Evolutionary conservation across 106 monocot genomes (phyloP).

Genomic region (Xerophyta viscosa): DNA sequence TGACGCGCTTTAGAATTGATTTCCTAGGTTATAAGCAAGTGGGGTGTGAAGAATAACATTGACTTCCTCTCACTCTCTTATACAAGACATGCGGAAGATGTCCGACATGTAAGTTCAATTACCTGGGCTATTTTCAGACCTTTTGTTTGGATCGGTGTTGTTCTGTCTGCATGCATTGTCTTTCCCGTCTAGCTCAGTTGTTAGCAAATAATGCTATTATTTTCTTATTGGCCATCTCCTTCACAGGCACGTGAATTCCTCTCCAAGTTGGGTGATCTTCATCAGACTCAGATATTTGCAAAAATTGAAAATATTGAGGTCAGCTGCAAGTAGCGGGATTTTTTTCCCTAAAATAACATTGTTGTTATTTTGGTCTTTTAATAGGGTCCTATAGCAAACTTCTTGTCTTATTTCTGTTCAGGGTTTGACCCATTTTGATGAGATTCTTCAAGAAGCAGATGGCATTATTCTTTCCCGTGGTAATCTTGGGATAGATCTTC

Average conservation of each 20-base stretch:
- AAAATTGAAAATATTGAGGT: slow-evolving; percentile 83
- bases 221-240: too few relatives aligned
- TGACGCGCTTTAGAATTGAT: neutral
- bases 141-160: neutral
- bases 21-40: slow-evolving; percentile 58
- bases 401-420: slow-evolving; percentile 21
- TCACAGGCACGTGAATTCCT: slow-evolving; percentile 71
- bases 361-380: too few relatives aligned
- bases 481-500: slow-evolving; percentile 92
- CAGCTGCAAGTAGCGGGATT: slow-evolving; percentile 6
- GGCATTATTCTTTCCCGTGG: slow-evolving; percentile 96
- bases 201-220: too few relatives aligned
- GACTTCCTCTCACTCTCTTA: slow-evolving; percentile 75
- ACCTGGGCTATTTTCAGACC: neutral
- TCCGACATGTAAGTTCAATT: slow-evolving; percentile 44
- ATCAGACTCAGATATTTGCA: slow-evolving; percentile 76
- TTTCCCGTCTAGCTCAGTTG: too few relatives aligned
- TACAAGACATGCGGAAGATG: slow-evolving; percentile 84
- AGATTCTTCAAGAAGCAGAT: slow-evolving; percentile 90
- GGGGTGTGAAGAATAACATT: slow-evolving; percentile 68
- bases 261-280: slow-evolving; percentile 62
- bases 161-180: neutral
- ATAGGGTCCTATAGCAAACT: too few relatives aligned
- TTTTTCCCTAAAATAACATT: too few relatives aligned
- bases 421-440: slow-evolving; percentile 95